phyloP scores from a whole-genome alignment of 768 basidiomycete species.

The Crepidotus variabilis region DNA sequence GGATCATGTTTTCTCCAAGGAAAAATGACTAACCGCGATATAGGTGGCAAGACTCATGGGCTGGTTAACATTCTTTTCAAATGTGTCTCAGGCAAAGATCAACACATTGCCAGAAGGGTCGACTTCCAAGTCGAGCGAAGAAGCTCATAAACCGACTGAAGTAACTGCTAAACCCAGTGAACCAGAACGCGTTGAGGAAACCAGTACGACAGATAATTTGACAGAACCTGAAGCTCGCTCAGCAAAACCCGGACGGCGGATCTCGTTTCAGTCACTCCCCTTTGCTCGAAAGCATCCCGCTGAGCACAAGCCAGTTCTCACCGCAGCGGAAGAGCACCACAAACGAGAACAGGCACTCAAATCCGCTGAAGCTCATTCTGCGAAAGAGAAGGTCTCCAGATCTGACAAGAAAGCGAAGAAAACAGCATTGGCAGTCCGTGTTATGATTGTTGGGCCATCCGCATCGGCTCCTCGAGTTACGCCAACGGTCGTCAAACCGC shows the following conservation, averaged over 20 bases:
- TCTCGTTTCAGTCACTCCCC: slow-evolving; percentile 44
- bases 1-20: too few species aligned
- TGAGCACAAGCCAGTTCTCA: slow-evolving; percentile 31
- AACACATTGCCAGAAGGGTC: neutral
- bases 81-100: slow-evolving; percentile 11
- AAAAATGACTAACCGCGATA: neutral
- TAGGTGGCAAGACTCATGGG: slow-evolving; percentile 18
- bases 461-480: slow-evolving; percentile 34
- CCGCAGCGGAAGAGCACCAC: slow-evolving; percentile 32
- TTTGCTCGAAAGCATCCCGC: slow-evolving; percentile 25
- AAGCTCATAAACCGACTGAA: neutral
- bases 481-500: slow-evolving; percentile 40
- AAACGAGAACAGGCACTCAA: slow-evolving; percentile 31
- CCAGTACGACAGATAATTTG: neutral
- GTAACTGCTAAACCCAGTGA: slow-evolving; percentile 2
- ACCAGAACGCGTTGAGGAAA: neutral
- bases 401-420: slow-evolving; percentile 61
- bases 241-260: slow-evolving; percentile 26
- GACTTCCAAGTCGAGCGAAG: neutral
- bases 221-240: neutral
- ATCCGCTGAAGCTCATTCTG: slow-evolving; percentile 8
- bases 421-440: slow-evolving; percentile 59
- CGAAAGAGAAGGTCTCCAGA: slow-evolving; percentile 24
- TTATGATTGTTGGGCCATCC: slow-evolving; percentile 62
- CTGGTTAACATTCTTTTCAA: slow-evolving; percentile 22